A percentile compares a stretch with the other conserved stretches of the same genome.
These are phyloP conservation scores for Thalassiosira profunda DNA, from an alignment of 108 stramenopile species.

Conservation along the genomic window DNA sequence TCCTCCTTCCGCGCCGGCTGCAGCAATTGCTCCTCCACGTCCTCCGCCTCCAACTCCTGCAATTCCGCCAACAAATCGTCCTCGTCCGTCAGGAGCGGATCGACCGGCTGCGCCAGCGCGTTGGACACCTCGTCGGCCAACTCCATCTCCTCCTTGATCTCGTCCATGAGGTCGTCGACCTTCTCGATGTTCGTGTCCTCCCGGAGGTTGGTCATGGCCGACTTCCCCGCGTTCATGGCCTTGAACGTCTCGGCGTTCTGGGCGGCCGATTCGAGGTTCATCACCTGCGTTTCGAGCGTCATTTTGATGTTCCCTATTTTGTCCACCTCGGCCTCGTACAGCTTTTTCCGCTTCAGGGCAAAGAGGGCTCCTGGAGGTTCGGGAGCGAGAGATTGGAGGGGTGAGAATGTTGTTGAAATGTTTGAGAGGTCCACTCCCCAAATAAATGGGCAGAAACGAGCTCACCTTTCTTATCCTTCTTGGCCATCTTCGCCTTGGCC, in stretches of 20 bases:
- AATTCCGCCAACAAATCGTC: conserved; percentile 94
- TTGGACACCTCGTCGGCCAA: conserved; percentile 87
- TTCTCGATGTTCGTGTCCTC: conserved; percentile 92
- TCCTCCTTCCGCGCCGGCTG: conserved; percentile 51
- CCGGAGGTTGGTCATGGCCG: conserved; percentile 90
- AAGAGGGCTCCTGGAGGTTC: conserved; percentile 94
- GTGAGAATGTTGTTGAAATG: background rate
- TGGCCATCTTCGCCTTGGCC: conserved; percentile 95
- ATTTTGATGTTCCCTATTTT: conserved; percentile 97
- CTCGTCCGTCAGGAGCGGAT: conserved; percentile 84
- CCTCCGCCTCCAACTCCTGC: conserved; percentile 85
- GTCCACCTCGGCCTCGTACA: conserved; percentile 96
- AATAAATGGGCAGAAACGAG: background rate
- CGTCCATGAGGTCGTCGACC: conserved; percentile 97
- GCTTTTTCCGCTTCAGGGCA: conserved; percentile 97
- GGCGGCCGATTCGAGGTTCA: conserved; percentile 94
- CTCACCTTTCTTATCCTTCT: conserved; percentile 96
- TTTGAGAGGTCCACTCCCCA: background rate
- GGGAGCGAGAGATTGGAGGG: background rate
- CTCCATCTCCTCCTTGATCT: conserved; percentile 95
- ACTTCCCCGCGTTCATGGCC: conserved; percentile 91
- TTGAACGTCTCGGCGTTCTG: conserved; percentile 95
- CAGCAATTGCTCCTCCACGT: conserved; percentile 85
- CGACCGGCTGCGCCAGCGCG: conserved; percentile 89
- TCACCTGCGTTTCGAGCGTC: conserved; percentile 95